Evolutionary conservation across 345 rosid genomes (phyloP).

Genomic region (Euphorbia tirucalli): DNA sequence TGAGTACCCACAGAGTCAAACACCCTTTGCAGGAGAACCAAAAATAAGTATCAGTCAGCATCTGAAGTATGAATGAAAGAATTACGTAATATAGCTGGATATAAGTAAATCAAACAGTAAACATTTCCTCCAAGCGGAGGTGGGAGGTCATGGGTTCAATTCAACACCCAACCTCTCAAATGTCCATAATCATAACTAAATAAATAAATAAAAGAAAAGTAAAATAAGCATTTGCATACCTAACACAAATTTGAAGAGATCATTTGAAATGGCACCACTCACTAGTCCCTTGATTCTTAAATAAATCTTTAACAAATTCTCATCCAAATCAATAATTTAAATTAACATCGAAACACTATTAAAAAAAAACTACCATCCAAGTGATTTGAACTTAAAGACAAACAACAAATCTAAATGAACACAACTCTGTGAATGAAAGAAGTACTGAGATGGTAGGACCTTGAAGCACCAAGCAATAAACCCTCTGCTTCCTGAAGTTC

Average conservation of each 20-base stretch:
- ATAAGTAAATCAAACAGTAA: too few species aligned
- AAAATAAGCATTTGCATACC: background rate
- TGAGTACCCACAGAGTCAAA: too few species aligned
- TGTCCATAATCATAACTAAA: too few species aligned
- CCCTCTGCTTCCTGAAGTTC: constrained; percentile 3
- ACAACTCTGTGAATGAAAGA: background rate
- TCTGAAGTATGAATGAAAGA: too few species aligned
- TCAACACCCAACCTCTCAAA: too few species aligned
- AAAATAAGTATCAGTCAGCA: background rate
- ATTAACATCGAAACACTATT: background rate
- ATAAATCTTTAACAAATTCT: background rate
- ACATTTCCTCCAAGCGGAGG: too few species aligned
- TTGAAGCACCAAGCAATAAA: background rate
- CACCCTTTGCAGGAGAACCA: background rate
- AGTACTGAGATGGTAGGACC: constrained; percentile 3
- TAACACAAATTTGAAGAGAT: background rate
- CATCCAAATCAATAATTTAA: background rate
- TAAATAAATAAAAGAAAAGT: too few species aligned
- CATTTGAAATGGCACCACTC: background rate
- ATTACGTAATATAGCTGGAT: too few species aligned
- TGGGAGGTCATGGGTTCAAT: too few species aligned
- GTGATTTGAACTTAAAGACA: background rate
- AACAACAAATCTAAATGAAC: background rate
- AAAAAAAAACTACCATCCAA: background rate
- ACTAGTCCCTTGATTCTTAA: background rate